Conservation (phyloP, 1,284 basidiomycete species). For the Leccinum angustisporum region DNA sequence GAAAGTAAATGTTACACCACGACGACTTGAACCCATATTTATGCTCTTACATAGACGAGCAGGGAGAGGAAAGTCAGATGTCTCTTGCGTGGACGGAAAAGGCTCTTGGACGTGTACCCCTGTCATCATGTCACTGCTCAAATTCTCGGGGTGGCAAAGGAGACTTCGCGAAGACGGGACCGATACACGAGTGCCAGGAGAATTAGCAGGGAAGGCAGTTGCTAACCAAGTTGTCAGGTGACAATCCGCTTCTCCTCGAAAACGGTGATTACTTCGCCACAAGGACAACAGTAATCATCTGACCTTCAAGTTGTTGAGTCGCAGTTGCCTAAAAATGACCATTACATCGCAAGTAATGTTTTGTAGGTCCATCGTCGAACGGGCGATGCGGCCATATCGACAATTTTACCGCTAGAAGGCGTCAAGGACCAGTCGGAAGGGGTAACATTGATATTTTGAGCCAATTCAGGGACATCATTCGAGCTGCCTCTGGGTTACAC, state of each 20-base stretch:
- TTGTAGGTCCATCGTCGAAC: not conserved
- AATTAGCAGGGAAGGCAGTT: not conserved
- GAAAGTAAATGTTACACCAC: not conserved
- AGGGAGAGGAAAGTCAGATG: not conserved
- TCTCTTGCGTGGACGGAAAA: not conserved
- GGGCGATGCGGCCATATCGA: not conserved
- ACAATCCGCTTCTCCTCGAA: not conserved
- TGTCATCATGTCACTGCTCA: not conserved
- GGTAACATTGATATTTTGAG: not conserved
- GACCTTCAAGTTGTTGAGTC: not conserved
- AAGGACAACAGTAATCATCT: not conserved
- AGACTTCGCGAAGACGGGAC: not conserved
- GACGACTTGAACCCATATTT: slow-evolving; percentile 15
- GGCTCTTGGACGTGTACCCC: not conserved
- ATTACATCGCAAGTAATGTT: not conserved
- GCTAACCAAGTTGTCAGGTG: not conserved
- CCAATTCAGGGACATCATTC: not conserved
- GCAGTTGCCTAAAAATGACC: not conserved
- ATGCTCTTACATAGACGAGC: slow-evolving; percentile 4
- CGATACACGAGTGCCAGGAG: not conserved
- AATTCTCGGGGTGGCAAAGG: not conserved
- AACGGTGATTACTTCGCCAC: not conserved
- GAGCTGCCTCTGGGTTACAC: not conserved
- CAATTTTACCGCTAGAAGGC: not conserved
- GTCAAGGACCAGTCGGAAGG: not conserved